These are phyloP conservation scores for Diaporthe vaccinii DNA, from an alignment of 2,329 filamentous ascomycete species.

Conservation along the genomic window DNA sequence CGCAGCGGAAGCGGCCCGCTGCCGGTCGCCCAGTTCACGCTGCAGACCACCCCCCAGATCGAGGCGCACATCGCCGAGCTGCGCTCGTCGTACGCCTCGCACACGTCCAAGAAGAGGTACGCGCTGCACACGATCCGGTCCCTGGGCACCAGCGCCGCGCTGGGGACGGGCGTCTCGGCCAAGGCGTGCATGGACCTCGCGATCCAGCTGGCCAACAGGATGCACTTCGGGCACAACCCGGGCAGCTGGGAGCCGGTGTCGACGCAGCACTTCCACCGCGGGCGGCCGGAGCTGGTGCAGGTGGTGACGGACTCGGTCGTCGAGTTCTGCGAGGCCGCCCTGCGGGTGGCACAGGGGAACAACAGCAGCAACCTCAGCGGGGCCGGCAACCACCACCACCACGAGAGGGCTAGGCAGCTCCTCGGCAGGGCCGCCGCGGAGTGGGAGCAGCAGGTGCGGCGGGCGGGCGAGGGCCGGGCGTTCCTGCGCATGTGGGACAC, in stretches of 20 bases:
- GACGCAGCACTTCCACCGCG: slow-evolving; percentile 44
- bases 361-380: no score
- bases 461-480: slow-evolving; percentile 26
- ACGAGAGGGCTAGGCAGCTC: not conserved
- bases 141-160: slow-evolving; percentile 38
- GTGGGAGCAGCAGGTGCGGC: slow-evolving; percentile 30
- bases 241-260: slow-evolving; percentile 44
- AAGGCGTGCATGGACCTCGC: slow-evolving; percentile 43
- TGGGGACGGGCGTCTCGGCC: slow-evolving; percentile 31
- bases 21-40: not conserved
- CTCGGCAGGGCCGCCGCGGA: slow-evolving; percentile 26
- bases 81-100: slow-evolving; percentile 14
- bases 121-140: slow-evolving; percentile 32
- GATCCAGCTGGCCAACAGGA: slow-evolving; percentile 43
- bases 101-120: slow-evolving; percentile 35
- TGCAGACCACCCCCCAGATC: slow-evolving; percentile 36
- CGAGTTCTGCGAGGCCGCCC: slow-evolving; percentile 41
- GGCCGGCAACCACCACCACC: no score
- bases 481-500: slow-evolving; percentile 38
- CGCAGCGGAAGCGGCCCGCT: not conserved
- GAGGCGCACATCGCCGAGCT: slow-evolving; percentile 42
- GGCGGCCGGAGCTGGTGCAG: slow-evolving; percentile 44
- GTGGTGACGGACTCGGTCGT: slow-evolving; percentile 39
- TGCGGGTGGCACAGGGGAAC: not conserved
- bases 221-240: slow-evolving; percentile 44